These are phyloP conservation scores for Pleurotus pulmonarius DNA, from an alignment of 768 basidiomycete species.

Conservation along the genomic window DNA sequence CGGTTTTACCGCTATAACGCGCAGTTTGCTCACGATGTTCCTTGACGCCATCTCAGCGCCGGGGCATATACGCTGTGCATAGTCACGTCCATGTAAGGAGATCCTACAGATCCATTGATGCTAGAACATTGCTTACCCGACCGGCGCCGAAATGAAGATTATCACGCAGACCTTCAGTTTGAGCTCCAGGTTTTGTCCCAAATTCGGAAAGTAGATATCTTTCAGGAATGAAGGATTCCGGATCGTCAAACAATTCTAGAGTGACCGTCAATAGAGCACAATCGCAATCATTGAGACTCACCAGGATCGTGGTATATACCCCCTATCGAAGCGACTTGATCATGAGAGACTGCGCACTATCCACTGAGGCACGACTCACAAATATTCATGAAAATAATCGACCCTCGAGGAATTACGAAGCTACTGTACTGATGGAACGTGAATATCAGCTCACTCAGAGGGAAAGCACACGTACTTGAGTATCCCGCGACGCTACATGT, in stretches of 20 bases:
- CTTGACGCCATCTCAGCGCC: background rate
- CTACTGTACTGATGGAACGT: background rate
- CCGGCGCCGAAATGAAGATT: background rate
- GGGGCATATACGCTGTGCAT: background rate
- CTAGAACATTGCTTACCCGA: background rate
- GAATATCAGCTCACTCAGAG: background rate
- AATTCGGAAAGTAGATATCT: background rate
- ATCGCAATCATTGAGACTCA: background rate
- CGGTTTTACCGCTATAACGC: background rate
- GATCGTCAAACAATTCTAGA: background rate
- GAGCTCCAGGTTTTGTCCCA: background rate
- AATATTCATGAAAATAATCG: background rate
- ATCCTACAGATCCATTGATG: background rate
- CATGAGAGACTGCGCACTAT: background rate
- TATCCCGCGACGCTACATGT: background rate
- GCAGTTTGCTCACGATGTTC: background rate
- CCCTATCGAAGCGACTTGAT: background rate
- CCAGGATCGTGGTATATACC: background rate
- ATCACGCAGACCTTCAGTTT: background rate
- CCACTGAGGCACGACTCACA: background rate
- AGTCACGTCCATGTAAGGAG: background rate
- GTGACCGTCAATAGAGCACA: background rate
- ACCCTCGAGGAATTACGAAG: background rate
- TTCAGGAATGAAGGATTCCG: background rate
- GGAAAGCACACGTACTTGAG: background rate